Percentiles rank a stretch among this genome's conserved stretches.
These are phyloP conservation scores for Wickerhamomyces tratensis DNA, from an alignment of 805 yeast genomes.

Conservation along the genomic window DNA sequence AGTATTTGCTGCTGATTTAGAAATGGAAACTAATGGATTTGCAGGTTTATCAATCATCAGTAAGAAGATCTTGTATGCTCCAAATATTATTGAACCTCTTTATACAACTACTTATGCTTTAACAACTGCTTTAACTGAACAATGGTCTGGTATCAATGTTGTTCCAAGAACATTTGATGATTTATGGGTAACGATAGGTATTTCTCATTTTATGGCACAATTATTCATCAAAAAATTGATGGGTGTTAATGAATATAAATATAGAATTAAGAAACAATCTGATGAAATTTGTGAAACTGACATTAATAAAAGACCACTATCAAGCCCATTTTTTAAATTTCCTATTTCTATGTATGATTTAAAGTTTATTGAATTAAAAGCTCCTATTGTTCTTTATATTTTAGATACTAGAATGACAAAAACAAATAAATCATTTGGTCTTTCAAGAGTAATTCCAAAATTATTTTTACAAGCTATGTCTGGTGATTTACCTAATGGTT, in stretches of 20 bases:
- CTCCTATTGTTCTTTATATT: constrained; percentile 79
- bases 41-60: constrained; percentile 63
- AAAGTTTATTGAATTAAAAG: constrained; percentile 62
- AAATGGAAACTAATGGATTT: constrained; percentile 45
- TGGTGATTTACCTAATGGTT: constrained; percentile 76
- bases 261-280: constrained; percentile 51
- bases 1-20: constrained; percentile 56
- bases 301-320: constrained; percentile 74
- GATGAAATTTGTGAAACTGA: constrained; percentile 67
- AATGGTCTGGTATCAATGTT: constrained; percentile 91
- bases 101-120: constrained; percentile 59
- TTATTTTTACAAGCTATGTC: constrained; percentile 91
- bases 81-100: constrained; percentile 71
- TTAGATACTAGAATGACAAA: constrained; percentile 91
- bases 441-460: constrained; percentile 86
- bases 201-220: constrained; percentile 73
- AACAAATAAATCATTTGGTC: constrained; percentile 88
- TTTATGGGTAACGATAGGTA: constrained; percentile 83
- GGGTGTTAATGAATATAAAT: constrained; percentile 80
- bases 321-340: constrained; percentile 51
- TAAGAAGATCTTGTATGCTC: constrained; percentile 58
- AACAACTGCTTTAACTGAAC: constrained; percentile 66
- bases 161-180: constrained; percentile 74
- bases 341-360: constrained; percentile 60
- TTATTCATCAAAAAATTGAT: constrained; percentile 60